These are phyloP conservation scores for Diplodia corticola DNA, from an alignment of 2,329 filamentous ascomycete species.

Conservation along the genomic window DNA sequence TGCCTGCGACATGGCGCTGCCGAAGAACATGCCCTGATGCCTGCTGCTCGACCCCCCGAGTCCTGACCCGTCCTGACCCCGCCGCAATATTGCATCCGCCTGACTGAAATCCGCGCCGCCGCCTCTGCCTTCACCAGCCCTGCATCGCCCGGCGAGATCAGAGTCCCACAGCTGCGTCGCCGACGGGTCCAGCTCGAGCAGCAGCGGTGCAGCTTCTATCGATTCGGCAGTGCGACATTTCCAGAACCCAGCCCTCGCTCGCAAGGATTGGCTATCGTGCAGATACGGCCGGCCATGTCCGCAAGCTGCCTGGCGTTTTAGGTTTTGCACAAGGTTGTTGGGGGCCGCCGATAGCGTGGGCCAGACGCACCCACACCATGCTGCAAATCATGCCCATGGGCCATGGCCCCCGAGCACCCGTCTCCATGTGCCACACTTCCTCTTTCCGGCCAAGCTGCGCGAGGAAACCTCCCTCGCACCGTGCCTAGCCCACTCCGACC, in stretches of 20 bases:
- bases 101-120: no score
- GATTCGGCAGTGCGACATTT: conserved; percentile 9
- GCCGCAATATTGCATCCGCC: neutral
- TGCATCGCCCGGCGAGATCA: neutral
- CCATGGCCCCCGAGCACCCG: neutral
- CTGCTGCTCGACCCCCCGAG: neutral
- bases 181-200: neutral
- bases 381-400: conserved; percentile 10
- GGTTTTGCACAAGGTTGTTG: conserved; percentile 12
- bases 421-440: conserved; percentile 7
- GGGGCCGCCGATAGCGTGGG: conserved; percentile 12
- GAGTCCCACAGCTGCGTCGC: neutral
- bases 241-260: neutral
- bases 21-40: neutral
- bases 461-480: no score
- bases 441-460: conserved; percentile 3
- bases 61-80: neutral
- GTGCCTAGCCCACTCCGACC: conserved; percentile 1
- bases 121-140: no score
- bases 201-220: neutral
- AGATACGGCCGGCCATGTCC: conserved; percentile 17
- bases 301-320: conserved; percentile 17
- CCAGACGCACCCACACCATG: neutral
- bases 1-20: conserved; percentile 12
- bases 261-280: conserved; percentile 14